phyloP scores from a whole-genome alignment of 257 asterid genomes.

The Solanum habrochaites region DNA sequence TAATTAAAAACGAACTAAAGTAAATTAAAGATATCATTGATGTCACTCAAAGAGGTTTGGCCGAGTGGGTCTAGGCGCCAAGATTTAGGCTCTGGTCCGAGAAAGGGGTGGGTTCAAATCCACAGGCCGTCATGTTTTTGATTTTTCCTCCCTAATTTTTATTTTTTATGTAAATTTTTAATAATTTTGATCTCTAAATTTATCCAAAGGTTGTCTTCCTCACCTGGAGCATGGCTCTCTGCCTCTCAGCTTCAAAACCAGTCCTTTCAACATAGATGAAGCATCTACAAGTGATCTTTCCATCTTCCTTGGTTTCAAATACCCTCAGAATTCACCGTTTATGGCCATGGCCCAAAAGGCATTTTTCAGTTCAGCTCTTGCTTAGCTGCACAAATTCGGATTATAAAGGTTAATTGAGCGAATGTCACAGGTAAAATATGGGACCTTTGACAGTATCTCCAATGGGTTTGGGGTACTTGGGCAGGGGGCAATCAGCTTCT shows the following conservation, averaged over 20 bases:
- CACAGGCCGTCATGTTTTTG: conserved; percentile 57
- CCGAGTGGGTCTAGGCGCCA: conserved; percentile 99
- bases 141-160: too few relatives aligned
- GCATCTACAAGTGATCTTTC: conserved; percentile 20
- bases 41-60: conserved; percentile 24
- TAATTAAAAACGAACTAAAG: rapidly evolving
- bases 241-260: conserved; percentile 19
- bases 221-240: conserved; percentile 27
- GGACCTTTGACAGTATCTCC: conserved; percentile 82
- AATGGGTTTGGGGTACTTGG: conserved; percentile 99
- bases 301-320: conserved; percentile 22
- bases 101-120: conserved; percentile 99
- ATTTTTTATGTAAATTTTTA: not conserved
- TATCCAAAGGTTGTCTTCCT: not conserved
- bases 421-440: conserved; percentile 53
- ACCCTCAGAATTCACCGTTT: conserved; percentile 63
- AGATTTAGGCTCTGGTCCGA: conserved; percentile 99
- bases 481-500: conserved; percentile 95
- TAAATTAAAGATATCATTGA: rapidly evolving
- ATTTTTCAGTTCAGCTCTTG: not conserved
- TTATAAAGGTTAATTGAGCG: not conserved
- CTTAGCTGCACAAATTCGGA: not conserved
- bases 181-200: not conserved
- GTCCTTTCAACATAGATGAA: conserved; percentile 23
- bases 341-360: conserved; percentile 98